Base-by-base conservation (phyloP, 768 basidiomycete species). In the Calocybe gangraenosa region DNA sequence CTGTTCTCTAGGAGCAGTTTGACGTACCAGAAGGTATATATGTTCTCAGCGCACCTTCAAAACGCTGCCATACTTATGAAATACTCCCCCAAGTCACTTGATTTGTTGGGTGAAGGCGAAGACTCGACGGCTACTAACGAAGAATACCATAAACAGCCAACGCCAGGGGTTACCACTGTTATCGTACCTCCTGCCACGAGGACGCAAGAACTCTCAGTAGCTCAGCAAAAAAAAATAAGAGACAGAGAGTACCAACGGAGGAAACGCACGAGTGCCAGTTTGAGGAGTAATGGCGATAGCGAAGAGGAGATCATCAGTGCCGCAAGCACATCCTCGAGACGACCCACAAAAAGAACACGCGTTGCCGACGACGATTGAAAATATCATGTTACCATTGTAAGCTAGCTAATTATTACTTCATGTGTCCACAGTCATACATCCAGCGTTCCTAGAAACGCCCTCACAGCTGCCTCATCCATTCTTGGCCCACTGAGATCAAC, bases 1-100 rank as follows among this genome's bases (percentile, higher is more conserved):
- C 68, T 91, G 50, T 92, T 92, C 64, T 89, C 89, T 2, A 84
- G 74, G 47, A 91, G 88, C 65, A 91, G 88, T 53, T 58, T 78
- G 22, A 89, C 89, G 2, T 80, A 78, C 63, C 77, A 78, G 59
- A 90, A 85, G 76, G 89, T 84, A 55, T 37, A 49, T 54, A 15
- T 7, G 11, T n/a, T 1, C 40, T 56, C 46, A 30, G 13, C 25
- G n/a, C 22, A 44, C 46, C 23, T 53, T 46, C 42, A 30, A 31
- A 46, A 7, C 47, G 37, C 48, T 41, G 33, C 28, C 40, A 4
- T 37, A 37, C 28, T n/a, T 19, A 41, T 17, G 10, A 10, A 15
- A 23, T 22, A 3, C 15, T 20, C n/a, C 31, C n/a, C 34, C 3
- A 51, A 91, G 88, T 87, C 88, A 19, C 67, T 91, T 18, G 88